Evolutionary conservation across 768 basidiomycete genomes (phyloP).

Genomic region (Mycena venus): DNA sequence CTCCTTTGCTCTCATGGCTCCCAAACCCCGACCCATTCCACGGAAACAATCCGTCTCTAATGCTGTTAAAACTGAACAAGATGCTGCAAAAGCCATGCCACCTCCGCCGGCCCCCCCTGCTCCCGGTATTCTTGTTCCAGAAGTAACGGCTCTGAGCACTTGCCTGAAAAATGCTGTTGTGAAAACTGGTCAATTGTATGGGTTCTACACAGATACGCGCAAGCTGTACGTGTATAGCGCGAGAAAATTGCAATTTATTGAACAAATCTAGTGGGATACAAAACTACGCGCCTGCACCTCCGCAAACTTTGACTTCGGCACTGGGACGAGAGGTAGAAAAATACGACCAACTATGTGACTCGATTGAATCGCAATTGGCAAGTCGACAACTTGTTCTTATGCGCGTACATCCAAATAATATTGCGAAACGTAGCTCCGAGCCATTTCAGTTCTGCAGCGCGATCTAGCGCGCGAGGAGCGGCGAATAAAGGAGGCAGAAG

Average conservation of each 20-base stretch:
- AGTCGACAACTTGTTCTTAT: constrained; percentile 39
- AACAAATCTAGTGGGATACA: constrained; percentile 63
- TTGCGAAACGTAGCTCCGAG: constrained; percentile 70
- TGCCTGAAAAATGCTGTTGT: constrained; percentile 79
- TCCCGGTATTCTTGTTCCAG: constrained; percentile 69
- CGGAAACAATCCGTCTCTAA: constrained; percentile 41
- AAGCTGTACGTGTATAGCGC: constrained; percentile 65
- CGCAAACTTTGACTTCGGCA: constrained; percentile 72
- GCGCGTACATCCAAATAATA: constrained; percentile 3
- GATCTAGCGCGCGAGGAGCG: constrained; percentile 75
- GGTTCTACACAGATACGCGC: constrained; percentile 74
- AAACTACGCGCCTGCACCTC: constrained; percentile 71
- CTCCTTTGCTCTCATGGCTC: constrained; percentile 51
- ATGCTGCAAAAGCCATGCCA: constrained; percentile 61
- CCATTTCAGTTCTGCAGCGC: constrained; percentile 79
- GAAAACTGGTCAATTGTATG: constrained; percentile 79
- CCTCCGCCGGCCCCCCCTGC: constrained; percentile 65
- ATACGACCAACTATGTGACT: constrained; percentile 85
- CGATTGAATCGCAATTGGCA: constrained; percentile 80
- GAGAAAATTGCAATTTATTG: background rate
- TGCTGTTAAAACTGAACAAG: constrained; percentile 46
- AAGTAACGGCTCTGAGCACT: constrained; percentile 67
- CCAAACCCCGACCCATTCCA: constrained; percentile 55
- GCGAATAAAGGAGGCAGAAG: constrained; percentile 57
- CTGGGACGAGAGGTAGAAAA: constrained; percentile 82